Percentiles rank a stretch among this genome's conserved stretches.
phyloP scores from a whole-genome alignment of 1,284 basidiomycete species.

The Coniferiporia sulphurascens region DNA sequence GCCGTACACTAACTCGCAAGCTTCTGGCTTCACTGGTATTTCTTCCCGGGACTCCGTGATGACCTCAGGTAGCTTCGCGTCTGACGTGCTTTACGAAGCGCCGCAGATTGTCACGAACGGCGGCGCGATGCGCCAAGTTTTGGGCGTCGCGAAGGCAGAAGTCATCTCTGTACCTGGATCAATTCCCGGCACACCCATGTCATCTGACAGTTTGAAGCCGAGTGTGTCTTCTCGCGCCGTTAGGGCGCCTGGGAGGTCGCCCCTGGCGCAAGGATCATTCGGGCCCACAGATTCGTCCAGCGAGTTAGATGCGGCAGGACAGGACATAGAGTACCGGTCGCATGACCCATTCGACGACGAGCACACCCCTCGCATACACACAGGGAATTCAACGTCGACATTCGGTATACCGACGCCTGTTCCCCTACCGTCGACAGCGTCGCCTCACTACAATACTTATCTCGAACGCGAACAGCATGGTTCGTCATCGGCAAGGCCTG shows the following conservation, averaged over 20 bases:
- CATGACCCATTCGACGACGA: conserved; percentile 64
- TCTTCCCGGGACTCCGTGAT: conserved; percentile 65
- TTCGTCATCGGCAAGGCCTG: conserved; percentile 36
- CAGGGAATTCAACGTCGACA: conserved; percentile 38
- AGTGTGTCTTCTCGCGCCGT: conserved; percentile 32
- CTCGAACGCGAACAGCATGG: background rate
- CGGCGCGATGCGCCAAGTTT: conserved; percentile 26
- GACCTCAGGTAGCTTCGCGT: conserved; percentile 68
- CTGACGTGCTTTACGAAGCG: conserved; percentile 73
- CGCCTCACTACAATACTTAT: background rate
- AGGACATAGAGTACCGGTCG: conserved; percentile 20
- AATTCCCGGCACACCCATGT: conserved; percentile 29
- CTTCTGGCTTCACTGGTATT: conserved; percentile 47
- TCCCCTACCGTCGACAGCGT: conserved; percentile 15
- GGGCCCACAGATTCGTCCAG: conserved; percentile 59
- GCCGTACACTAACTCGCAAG: conserved; percentile 45
- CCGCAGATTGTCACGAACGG: conserved; percentile 73
- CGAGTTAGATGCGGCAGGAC: conserved; percentile 45
- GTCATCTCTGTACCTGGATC: conserved; percentile 60
- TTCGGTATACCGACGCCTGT: conserved; percentile 33
- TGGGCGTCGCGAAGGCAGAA: conserved; percentile 73
- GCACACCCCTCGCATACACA: conserved; percentile 36
- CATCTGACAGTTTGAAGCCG: conserved; percentile 33
- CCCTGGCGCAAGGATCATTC: conserved; percentile 66
- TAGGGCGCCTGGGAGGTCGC: conserved; percentile 45